Conservation (phyloP, 2,329 filamentous ascomycete genomes). For the Macroventuria anomochaeta region DNA sequence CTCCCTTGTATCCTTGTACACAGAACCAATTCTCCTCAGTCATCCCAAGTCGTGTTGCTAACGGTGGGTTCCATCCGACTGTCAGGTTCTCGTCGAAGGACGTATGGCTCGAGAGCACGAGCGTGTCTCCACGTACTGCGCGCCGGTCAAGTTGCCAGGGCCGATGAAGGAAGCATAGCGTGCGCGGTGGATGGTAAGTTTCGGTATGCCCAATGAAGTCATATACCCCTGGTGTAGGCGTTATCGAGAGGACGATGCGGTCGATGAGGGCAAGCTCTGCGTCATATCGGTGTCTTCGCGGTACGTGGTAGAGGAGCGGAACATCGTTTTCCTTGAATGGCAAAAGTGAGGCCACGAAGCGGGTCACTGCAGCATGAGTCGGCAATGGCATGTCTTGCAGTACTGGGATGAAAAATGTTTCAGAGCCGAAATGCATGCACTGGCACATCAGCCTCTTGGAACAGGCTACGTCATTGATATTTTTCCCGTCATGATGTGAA, state of each 20-base stretch:
- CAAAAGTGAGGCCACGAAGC: constrained; percentile 39
- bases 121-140: constrained; percentile 33
- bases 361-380: constrained; percentile 38
- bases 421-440: constrained; percentile 10
- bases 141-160: constrained; percentile 42
- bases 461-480: constrained; percentile 31
- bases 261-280: constrained; percentile 37
- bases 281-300: constrained; percentile 37
- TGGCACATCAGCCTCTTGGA: constrained; percentile 5
- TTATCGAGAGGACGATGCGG: constrained; percentile 41
- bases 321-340: constrained; percentile 43
- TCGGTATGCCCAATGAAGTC: constrained; percentile 32
- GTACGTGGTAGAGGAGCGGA: constrained; percentile 44
- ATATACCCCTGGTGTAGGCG: constrained; percentile 41
- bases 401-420: neutral
- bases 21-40: constrained; percentile 36
- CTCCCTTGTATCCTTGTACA: constrained; percentile 50
- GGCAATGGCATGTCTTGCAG: constrained; percentile 28
- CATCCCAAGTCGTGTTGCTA: constrained; percentile 44
- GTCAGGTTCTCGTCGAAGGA: constrained; percentile 50
- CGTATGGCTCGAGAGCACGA: constrained; percentile 47
- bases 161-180: constrained; percentile 44
- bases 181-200: constrained; percentile 25
- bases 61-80: constrained; percentile 47
- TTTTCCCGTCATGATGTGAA: neutral